Base-by-base conservation (phyloP, 768 basidiomycete species). In the Boletus reticulatus region DNA sequence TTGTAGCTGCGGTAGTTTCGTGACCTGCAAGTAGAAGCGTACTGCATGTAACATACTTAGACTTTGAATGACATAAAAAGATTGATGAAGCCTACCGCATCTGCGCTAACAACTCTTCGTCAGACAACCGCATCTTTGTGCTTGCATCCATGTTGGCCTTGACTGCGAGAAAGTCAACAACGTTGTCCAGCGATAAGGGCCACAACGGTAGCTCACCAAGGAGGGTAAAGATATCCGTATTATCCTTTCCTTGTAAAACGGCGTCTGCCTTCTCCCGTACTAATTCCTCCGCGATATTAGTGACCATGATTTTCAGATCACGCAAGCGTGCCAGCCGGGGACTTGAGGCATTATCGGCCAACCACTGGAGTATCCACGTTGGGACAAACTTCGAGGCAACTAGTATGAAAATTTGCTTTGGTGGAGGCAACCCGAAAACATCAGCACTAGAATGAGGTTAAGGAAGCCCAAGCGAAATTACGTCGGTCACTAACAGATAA, bases 1-100 rank as follows among this genome's bases (percentile, higher is more conserved):
- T 54, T 3, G 78, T 76, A 32, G 76, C 81, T 4, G 84, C 75
- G 31, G 80, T 83, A 4, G 84, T 85, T 65, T 88, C 86, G 66
- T 87, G 79, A 3, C 76, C 78, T 48, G 76, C 76, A 4, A 81
- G 61, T 8, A 80, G 63, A 20, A 80, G 72, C 17, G 75, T 78
- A 20, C 78, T 78, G 20, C 17, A 38, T 19, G 17, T 14, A 11
- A 12, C 9, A 4, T 14, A 1, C 27, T 29, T 8, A 9, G 27
- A 29, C 27, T 29, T 12, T 36, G 34, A 4, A 36, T 14, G 34
- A 14, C 34, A 14, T 36, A 36, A 36, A 14, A 11, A 36, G 13
- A 5, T 4, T 2, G 6, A 42, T 14, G 8, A 43, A 27, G 46
- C 60, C 1, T 36, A 68, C 66, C 62, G 31, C 43, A 62, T 62